These are phyloP conservation scores for Candolleomyces eurysporus DNA, from an alignment of 768 basidiomycete genomes.

Conservation along the genomic window DNA sequence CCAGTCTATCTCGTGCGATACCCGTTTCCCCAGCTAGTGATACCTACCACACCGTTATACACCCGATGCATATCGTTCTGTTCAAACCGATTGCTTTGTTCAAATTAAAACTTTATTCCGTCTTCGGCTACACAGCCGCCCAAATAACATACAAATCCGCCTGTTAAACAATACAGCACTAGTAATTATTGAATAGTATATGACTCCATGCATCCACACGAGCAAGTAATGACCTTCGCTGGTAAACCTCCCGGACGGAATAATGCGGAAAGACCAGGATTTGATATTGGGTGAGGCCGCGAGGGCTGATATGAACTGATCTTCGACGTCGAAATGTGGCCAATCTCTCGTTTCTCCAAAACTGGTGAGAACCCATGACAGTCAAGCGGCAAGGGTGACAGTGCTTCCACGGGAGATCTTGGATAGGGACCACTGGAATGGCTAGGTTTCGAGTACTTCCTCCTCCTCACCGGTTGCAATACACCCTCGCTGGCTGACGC, in stretches of 20 bases:
- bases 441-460: not conserved
- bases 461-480: not conserved
- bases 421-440: not conserved
- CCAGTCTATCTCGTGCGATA: no score
- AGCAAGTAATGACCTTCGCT: conserved; percentile 18
- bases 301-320: conserved; percentile 16
- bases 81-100: no score
- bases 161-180: not conserved
- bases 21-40: not conserved
- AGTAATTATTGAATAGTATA: conserved; percentile 15
- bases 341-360: not conserved
- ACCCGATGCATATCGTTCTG: not conserved
- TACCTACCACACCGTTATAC: not conserved
- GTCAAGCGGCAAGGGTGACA: conserved; percentile 19
- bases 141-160: not conserved
- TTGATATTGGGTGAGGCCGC: conserved; percentile 13
- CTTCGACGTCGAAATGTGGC: not conserved
- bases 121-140: not conserved
- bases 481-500: conserved; percentile 36
- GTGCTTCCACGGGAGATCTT: conserved; percentile 2
- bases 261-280: conserved; percentile 7
- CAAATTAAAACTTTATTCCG: no score
- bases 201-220: conserved; percentile 38
- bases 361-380: conserved; percentile 15
- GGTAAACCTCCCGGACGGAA: not conserved